Evolutionary conservation across 805 yeast species (phyloP).

Genomic region (Nakazawaea sp.): DNA sequence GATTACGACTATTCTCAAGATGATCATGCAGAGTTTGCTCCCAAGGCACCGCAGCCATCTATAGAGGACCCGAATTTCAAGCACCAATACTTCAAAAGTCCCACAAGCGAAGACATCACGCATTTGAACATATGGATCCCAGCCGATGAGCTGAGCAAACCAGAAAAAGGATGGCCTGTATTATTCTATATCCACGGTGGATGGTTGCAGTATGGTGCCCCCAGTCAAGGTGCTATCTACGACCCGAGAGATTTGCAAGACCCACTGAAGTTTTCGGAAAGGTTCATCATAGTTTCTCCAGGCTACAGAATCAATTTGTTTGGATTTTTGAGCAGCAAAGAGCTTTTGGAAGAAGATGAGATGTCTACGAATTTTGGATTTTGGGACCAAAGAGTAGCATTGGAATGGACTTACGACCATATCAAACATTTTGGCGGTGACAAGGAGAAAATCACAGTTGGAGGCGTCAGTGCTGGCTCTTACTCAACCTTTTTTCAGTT

Average conservation of each 20-base stretch:
- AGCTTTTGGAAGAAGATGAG: constrained; percentile 25
- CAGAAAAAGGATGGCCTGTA: constrained; percentile 36
- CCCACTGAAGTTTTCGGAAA: constrained; percentile 20
- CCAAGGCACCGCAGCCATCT: constrained; percentile 31
- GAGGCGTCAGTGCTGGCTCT: constrained; percentile 44
- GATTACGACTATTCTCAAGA: constrained; percentile 32
- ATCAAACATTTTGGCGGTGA: constrained; percentile 43
- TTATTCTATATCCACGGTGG: constrained; percentile 37
- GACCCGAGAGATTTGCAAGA: constrained; percentile 19
- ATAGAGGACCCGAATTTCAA: constrained; percentile 19
- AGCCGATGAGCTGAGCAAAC: constrained; percentile 22
- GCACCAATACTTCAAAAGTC: constrained; percentile 9
- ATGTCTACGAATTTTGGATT: constrained; percentile 28
- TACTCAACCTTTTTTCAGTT: constrained; percentile 34
- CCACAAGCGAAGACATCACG: constrained; percentile 25
- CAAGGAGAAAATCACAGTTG: constrained; percentile 31
- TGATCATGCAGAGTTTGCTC: constrained; percentile 26
- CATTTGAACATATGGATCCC: constrained; percentile 23
- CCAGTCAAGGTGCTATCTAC: constrained; percentile 17
- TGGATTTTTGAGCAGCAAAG: constrained; percentile 30
- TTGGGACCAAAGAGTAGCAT: constrained; percentile 40
- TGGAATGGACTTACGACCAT: constrained; percentile 38
- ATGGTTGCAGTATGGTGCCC: constrained; percentile 30
- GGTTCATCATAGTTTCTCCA: constrained; percentile 29
- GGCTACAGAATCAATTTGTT: constrained; percentile 35